A percentile compares a stretch with the other conserved stretches of the same genome.
phyloP scores from a whole-genome alignment of 768 basidiomycete genomes.

The Pleurotus tuber-regium region DNA sequence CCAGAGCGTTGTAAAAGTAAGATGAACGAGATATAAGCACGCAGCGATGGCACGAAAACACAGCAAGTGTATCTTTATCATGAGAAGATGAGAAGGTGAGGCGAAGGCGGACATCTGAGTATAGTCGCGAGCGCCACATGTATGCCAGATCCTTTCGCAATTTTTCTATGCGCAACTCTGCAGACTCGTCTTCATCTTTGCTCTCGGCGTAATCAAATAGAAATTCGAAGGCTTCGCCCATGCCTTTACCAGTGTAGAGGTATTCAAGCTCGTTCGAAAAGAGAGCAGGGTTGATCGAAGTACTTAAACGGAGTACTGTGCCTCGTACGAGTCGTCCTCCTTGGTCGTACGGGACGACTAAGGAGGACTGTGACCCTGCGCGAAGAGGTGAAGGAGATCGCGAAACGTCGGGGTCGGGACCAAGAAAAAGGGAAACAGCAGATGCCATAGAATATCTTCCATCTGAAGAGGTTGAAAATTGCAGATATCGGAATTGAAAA shows the following conservation, averaged over 20 bases:
- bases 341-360: too few relatives aligned
- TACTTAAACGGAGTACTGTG: slow-evolving; percentile 59
- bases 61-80: slow-evolving; percentile 69
- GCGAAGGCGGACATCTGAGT: slow-evolving; percentile 85
- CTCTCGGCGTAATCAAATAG: slow-evolving; percentile 70
- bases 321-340: too few relatives aligned
- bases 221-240: slow-evolving; percentile 86
- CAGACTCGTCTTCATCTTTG: slow-evolving; percentile 41
- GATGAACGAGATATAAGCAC: slow-evolving; percentile 86
- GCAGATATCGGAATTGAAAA: slow-evolving; percentile 85
- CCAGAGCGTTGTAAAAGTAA: slow-evolving; percentile 83
- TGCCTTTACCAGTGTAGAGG: slow-evolving; percentile 89
- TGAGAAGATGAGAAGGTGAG: slow-evolving; percentile 63
- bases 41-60: slow-evolving; percentile 92
- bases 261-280: slow-evolving; percentile 93
- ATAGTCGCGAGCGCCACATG: slow-evolving; percentile 95
- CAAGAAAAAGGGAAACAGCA: slow-evolving; percentile 53
- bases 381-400: slow-evolving; percentile 45
- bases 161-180: slow-evolving; percentile 69
- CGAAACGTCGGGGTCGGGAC: slow-evolving; percentile 41
- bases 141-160: slow-evolving; percentile 91
- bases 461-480: slow-evolving; percentile 41
- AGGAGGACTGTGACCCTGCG: slow-evolving; percentile 43
- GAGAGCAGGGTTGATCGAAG: slow-evolving; percentile 71
- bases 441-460: slow-evolving; percentile 56